Conservation (phyloP, 2,329 filamentous ascomycete species). For the Aspergillus ochraceoroseus region DNA sequence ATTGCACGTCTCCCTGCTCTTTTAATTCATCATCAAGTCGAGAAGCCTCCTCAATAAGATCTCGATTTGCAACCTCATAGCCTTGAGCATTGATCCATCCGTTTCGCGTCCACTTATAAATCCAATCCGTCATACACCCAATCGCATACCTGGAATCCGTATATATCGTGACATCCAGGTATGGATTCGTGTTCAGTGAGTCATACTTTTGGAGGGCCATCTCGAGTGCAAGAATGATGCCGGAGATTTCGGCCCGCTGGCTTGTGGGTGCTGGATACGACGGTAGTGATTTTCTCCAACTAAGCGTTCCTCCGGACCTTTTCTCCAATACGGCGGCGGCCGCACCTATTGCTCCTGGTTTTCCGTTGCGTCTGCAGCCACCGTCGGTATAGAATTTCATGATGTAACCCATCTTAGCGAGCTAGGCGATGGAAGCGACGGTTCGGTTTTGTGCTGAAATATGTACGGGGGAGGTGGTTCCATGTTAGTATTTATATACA, state of each 20-base stretch:
- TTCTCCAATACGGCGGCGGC: background rate
- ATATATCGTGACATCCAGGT: constrained; percentile 2
- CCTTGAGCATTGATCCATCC: constrained; percentile 7
- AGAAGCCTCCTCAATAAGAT: constrained; percentile 5
- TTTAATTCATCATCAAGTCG: background rate
- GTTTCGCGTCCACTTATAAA: constrained; percentile 7
- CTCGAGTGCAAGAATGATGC: constrained; percentile 5
- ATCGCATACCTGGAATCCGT: constrained; percentile 8
- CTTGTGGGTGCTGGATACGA: constrained; percentile 3
- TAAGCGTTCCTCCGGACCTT: background rate
- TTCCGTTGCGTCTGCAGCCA: constrained; percentile 12
- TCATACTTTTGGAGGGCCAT: background rate
- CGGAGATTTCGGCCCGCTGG: constrained; percentile 10
- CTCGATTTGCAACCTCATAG: background rate
- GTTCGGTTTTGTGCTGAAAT: too few species aligned
- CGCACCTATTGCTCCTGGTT: constrained; percentile 1
- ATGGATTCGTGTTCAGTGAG: background rate
- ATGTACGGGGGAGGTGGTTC: too few species aligned
- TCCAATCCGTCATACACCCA: constrained; percentile 7
- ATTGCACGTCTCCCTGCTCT: background rate
- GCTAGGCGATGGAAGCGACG: too few species aligned
- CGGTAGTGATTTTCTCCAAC: background rate
- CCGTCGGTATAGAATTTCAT: constrained; percentile 8
- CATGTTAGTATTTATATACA: too few species aligned
- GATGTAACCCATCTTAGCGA: constrained; percentile 7